Evolutionary conservation across 2,329 filamentous ascomycete genomes (phyloP).

Genomic region (Colletotrichum simmondsii): DNA sequence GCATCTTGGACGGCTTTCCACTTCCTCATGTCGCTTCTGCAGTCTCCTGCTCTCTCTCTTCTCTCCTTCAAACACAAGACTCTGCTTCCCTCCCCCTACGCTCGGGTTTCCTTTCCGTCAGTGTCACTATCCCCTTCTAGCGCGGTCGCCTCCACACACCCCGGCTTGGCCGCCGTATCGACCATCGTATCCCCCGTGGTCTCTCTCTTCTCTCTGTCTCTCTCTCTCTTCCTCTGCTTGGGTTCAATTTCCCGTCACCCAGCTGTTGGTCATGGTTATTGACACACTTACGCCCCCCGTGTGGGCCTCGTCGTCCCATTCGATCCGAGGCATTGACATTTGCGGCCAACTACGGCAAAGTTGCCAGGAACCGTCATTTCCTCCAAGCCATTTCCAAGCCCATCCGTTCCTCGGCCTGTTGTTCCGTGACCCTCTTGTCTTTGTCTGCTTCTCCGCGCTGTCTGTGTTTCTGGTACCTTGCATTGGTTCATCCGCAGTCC

Average conservation of each 20-base stretch:
- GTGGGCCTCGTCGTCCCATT: conserved; percentile 22
- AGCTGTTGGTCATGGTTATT: conserved; percentile 19
- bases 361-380: conserved; percentile 29
- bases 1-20: neutral
- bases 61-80: neutral
- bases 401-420: conserved; percentile 5
- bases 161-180: conserved; percentile 17
- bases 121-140: neutral
- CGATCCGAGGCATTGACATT: conserved; percentile 24
- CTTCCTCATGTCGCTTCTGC: neutral
- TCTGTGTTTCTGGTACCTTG: conserved; percentile 5
- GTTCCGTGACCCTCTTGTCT: neutral
- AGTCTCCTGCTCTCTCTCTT: neutral
- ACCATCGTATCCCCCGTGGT: conserved; percentile 24
- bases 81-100: neutral
- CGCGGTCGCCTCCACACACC: neutral
- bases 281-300: neutral
- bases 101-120: neutral
- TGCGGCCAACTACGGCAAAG: neutral
- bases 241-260: conserved; percentile 28
- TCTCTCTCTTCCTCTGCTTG: conserved; percentile 23
- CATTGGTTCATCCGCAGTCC: neutral
- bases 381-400: neutral
- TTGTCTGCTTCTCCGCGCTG: conserved; percentile 4
- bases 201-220: conserved; percentile 4